Evolutionary conservation across 2,329 filamentous ascomycete genomes (phyloP).

Genomic region (Cladosporium oxysporum): DNA sequence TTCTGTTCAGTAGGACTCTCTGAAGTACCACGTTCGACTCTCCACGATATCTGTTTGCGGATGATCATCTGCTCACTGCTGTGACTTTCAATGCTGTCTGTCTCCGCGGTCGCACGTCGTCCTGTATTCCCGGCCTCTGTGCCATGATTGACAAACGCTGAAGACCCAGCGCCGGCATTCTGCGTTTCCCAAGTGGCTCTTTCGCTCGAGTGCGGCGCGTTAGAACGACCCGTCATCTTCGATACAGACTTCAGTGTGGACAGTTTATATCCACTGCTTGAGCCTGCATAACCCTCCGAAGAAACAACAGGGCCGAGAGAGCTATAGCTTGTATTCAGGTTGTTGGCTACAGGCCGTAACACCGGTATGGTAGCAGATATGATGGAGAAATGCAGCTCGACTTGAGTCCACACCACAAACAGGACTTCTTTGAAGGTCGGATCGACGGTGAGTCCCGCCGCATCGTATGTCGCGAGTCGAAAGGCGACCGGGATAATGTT

Average conservation of each 20-base stretch:
- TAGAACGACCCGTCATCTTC: too few species aligned
- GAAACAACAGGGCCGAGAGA: constrained; percentile 21
- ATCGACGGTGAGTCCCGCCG: constrained; percentile 8
- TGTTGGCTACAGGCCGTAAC: constrained; percentile 21
- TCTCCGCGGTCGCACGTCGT: neutral
- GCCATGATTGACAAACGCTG: too few species aligned
- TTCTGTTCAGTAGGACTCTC: neutral
- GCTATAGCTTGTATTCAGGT: constrained; percentile 25
- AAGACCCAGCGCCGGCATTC: too few species aligned
- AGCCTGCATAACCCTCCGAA: neutral
- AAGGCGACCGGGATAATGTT: constrained; percentile 21
- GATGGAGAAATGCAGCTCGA: constrained; percentile 23
- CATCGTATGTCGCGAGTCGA: constrained; percentile 20
- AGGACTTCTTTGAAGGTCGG: constrained; percentile 21
- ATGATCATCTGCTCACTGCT: constrained; percentile 17
- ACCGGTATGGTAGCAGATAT: constrained; percentile 24
- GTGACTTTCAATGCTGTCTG: constrained; percentile 1
- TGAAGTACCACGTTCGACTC: neutral
- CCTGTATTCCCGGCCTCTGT: neutral
- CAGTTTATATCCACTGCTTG: neutral
- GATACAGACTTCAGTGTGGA: neutral
- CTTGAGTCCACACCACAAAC: constrained; percentile 25
- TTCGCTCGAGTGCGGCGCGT: too few species aligned
- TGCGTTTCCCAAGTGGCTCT: too few species aligned
- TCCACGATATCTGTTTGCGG: constrained; percentile 9